Conservation (phyloP, 2,329 filamentous ascomycete genomes). For the Penicillium sp. region DNA sequence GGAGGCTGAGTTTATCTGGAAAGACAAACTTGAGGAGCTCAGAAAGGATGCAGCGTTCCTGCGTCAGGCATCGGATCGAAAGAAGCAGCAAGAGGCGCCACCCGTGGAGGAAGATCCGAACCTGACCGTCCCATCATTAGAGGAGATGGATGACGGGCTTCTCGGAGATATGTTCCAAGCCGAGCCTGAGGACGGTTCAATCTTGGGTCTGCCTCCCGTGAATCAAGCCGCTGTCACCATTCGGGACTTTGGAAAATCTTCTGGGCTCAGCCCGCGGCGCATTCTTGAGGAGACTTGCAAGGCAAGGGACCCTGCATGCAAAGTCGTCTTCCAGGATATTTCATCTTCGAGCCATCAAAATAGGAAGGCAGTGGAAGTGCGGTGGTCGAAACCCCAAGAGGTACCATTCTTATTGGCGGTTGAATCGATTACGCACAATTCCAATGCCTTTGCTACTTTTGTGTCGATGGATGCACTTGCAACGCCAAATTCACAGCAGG, state of each 20-base stretch:
- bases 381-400: slow-evolving; percentile 77
- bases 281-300: slow-evolving; percentile 87
- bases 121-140: slow-evolving; percentile 19
- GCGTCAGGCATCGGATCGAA: slow-evolving; percentile 29
- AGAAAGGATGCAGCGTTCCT: slow-evolving; percentile 61
- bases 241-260: slow-evolving; percentile 82
- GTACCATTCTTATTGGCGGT: slow-evolving; percentile 49
- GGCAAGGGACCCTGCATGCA: slow-evolving; percentile 66
- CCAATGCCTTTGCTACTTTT: slow-evolving; percentile 54
- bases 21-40: slow-evolving; percentile 60
- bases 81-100: slow-evolving; percentile 55
- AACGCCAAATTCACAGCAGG: slow-evolving; percentile 76
- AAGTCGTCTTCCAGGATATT: slow-evolving; percentile 68
- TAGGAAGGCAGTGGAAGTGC: slow-evolving; percentile 73
- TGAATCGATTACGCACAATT: slow-evolving; percentile 46
- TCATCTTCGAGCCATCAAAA: slow-evolving; percentile 77
- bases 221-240: slow-evolving; percentile 56
- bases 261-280: slow-evolving; percentile 74
- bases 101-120: slow-evolving; percentile 33
- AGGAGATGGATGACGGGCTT: slow-evolving; percentile 49
- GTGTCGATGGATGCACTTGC: slow-evolving; percentile 77
- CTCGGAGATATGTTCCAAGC: slow-evolving; percentile 63
- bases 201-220: slow-evolving; percentile 47
- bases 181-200: slow-evolving; percentile 41
- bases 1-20: slow-evolving; percentile 70